A percentile compares a stretch with the other conserved stretches of the same genome.
phyloP scores from a whole-genome alignment of 495 filamentous ascomycete species.

The Bacidia rubella region DNA sequence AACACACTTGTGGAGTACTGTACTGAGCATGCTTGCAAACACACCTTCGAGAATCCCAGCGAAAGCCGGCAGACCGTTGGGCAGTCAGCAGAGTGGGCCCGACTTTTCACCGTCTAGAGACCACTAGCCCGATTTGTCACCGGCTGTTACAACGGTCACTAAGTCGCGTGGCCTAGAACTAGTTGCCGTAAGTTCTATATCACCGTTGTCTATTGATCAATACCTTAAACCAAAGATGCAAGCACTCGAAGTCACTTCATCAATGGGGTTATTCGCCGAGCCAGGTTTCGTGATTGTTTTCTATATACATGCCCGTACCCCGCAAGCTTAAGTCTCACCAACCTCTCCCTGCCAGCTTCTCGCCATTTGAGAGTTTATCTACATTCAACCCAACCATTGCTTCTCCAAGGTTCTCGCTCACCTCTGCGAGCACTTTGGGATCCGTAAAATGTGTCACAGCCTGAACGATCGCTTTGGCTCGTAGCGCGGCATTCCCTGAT shows the following conservation, averaged over 20 bases:
- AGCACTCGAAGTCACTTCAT: too few species aligned
- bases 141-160: too few species aligned
- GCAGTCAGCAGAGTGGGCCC: too few species aligned
- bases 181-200: neutral
- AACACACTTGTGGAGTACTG: neutral
- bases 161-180: neutral
- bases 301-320: too few species aligned
- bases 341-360: slow-evolving; percentile 76
- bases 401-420: slow-evolving; percentile 75
- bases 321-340: slow-evolving; percentile 53
- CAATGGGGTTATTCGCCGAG: too few species aligned
- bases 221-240: neutral
- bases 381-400: slow-evolving; percentile 94
- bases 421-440: slow-evolving; percentile 73
- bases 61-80: neutral
- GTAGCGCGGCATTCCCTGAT: slow-evolving; percentile 70
- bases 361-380: slow-evolving; percentile 51
- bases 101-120: too few species aligned
- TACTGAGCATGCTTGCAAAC: too few species aligned
- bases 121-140: neutral
- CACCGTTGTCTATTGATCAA: neutral
- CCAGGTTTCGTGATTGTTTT: too few species aligned
- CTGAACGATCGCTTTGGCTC: slow-evolving; percentile 88
- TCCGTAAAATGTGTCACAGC: slow-evolving; percentile 84
- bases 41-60: too few species aligned